Evolutionary conservation across 495 filamentous ascomycete species (phyloP).

Genomic region (Pseudoneurospora amorphoporcata): DNA sequence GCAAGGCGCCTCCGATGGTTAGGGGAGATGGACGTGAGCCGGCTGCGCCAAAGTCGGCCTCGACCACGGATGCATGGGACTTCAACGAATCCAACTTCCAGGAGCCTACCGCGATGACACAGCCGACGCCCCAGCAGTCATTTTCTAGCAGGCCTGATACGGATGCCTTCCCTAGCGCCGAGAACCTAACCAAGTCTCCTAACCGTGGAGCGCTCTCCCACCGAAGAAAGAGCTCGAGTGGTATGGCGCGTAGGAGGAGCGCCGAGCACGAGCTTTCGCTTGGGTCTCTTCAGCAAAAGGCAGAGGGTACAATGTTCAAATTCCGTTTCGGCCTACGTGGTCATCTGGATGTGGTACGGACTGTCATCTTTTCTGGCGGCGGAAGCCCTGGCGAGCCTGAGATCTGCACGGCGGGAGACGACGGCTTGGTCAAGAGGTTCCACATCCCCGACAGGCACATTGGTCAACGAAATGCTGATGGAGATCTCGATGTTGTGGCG

Average conservation of each 20-base stretch:
- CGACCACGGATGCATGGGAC: conserved; percentile 64
- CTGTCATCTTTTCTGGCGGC: conserved; percentile 91
- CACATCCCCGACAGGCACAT: conserved; percentile 67
- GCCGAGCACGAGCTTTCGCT: conserved; percentile 43
- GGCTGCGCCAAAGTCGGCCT: conserved; percentile 30
- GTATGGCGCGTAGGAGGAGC: conserved; percentile 45
- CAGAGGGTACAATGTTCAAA: conserved; percentile 68
- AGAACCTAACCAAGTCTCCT: conserved; percentile 71
- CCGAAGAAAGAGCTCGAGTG: conserved; percentile 70
- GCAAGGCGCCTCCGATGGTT: conserved; percentile 7
- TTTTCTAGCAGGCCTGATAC: conserved; percentile 59
- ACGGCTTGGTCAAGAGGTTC: conserved; percentile 92
- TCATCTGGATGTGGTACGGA: conserved; percentile 85
- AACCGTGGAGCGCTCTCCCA: conserved; percentile 61
- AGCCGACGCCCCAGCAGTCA: conserved; percentile 22
- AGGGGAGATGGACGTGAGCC: conserved; percentile 14
- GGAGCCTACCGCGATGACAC: conserved; percentile 32
- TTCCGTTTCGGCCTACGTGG: conserved; percentile 85
- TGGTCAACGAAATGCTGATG: conserved; percentile 38
- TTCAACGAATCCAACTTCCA: conserved; percentile 66
- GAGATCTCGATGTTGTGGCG: conserved; percentile 78
- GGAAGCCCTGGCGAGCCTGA: conserved; percentile 91
- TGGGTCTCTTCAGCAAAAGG: conserved; percentile 34
- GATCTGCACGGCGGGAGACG: conserved; percentile 92
- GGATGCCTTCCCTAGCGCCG: conserved; percentile 75